Base-by-base conservation (phyloP, 257 asterid genomes). In the Rhazya stricta region DNA sequence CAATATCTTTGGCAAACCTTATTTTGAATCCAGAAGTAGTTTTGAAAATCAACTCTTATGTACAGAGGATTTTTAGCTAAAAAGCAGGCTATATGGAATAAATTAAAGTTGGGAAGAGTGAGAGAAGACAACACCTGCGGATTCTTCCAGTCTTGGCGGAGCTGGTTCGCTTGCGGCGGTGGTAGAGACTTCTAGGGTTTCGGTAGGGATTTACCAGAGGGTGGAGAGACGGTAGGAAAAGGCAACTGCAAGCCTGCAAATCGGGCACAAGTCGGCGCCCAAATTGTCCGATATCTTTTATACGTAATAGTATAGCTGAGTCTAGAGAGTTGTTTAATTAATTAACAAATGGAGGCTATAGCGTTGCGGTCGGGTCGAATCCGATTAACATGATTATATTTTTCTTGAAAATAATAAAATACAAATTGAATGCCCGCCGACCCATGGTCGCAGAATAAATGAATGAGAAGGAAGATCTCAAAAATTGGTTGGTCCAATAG, bases 111-210 rank as follows among this genome's bases (percentile, higher is more conserved):
- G 43, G 1, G 2, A 63, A 19, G 9, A 18, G 2, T 2, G 27
- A 6, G 6, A 36, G 18, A 5, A 32, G 23, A 65, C 21, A 66
- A 39, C 30, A 60, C 67, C 67, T 4, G 67, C 21, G 18, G 67
- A 30, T 37, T 36, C 48, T 66, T 66, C 50, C 71, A 66, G 71
- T 66, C 9, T 21, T 11, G 30, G 50, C 48, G 11, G 50, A 36
- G 71, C 8, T 37, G 3, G 32, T 63, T 19, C 50, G 71, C 18
- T 1, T 9, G 50, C 5, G 32, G 15, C 42, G 69, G 34, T 34
- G 27, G 50, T 50, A 66, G 45, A 66, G 43, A 37, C 50, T 63
- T 37, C 71, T 66, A 66, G 71, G 71, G 71, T 66, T 66, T 66
- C 46, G 32, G 45, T 63, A 32, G 30, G 71, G 12, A 66, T 19